Base-by-base conservation (phyloP, 1,139 yeast species). In the Lizanozyma gosingica region DNA sequence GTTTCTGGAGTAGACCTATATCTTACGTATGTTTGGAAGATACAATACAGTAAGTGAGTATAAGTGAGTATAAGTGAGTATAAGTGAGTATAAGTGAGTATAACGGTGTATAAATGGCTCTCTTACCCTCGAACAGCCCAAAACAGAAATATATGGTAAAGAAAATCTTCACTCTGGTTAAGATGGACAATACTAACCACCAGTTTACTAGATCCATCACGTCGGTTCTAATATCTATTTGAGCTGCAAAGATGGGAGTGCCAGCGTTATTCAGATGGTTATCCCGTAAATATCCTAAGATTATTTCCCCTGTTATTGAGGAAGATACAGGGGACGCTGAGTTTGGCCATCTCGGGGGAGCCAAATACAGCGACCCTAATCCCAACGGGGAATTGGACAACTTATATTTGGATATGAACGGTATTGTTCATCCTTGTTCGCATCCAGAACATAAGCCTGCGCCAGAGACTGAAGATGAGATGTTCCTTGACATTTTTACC, bases 201-300 rank as follows among this genome's bases (percentile, higher is more conserved):
- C n/a, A n/a, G n/a, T n/a, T n/a, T n/a, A n/a, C n/a, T n/a, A n/a
- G n/a, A n/a, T n/a, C n/a, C n/a, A n/a, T n/a, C n/a, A n/a, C n/a
- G n/a, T n/a, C n/a, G n/a, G n/a, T n/a, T n/a, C n/a, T n/a, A n/a
- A n/a, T n/a, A n/a, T n/a, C n/a, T n/a, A n/a, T n/a, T n/a, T n/a
- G n/a, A n/a, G n/a, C n/a, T n/a, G n/a, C n/a, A n/a, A n/a, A n/a
- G 40, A 70, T 71, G 76, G 76, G 98, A 68, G 98, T 92, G 50
- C 98, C 98, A 51, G 96, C 98, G 36, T 81, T 94, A 55, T 94
- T 90, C 63, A 76, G 98, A 67, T 94, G 98, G 97, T 70, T 94
- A 40, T 88, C 97, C 1, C 65, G 80, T 47, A 88, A 90, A 60
- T 94, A 90, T 56, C 97, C 98, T 14, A 90, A 90, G 65, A 90